These are phyloP conservation scores for Funneliformis caledonium DNA, from an alignment of 371 early-diverging fungal species.

Conservation along the genomic window DNA sequence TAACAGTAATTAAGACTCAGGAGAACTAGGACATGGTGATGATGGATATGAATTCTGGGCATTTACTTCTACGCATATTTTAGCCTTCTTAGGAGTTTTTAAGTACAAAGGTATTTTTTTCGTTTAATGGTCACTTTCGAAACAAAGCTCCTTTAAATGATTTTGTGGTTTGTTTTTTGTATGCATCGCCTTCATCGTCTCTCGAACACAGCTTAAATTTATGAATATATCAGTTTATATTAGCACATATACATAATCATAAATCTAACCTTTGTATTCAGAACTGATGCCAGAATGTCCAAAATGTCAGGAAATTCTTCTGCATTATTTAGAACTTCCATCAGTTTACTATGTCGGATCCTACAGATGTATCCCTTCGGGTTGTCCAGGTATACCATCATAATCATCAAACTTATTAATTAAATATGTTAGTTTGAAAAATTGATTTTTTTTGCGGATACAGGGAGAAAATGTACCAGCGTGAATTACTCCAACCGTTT, in stretches of 20 bases:
- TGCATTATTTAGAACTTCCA: constrained; percentile 29
- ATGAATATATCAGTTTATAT: background rate
- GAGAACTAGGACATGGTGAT: background rate
- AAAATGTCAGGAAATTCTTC: constrained; percentile 30
- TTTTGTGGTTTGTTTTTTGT: constrained; percentile 6
- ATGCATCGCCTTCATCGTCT: constrained; percentile 19
- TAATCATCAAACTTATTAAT: constrained; percentile 25
- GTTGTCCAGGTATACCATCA: constrained; percentile 21
- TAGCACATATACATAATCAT: background rate
- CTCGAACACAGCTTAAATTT: constrained; percentile 29
- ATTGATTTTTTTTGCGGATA: background rate
- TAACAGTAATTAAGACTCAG: background rate
- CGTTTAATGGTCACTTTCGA: constrained; percentile 30
- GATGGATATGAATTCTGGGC: background rate
- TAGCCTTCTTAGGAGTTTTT: constrained; percentile 33
- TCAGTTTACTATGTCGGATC: background rate
- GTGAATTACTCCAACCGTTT: constrained; percentile 15
- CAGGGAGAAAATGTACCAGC: constrained; percentile 17
- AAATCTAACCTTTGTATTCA: constrained; percentile 33
- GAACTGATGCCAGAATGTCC: constrained; percentile 18
- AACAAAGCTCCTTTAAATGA: constrained; percentile 25
- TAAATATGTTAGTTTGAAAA: background rate
- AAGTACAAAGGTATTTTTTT: constrained; percentile 1
- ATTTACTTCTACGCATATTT: background rate
- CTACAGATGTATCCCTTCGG: constrained; percentile 27